These are phyloP conservation scores for Pseudogymnoascus sp. DNA, from an alignment of 2,329 filamentous ascomycete genomes.

Conservation along the genomic window DNA sequence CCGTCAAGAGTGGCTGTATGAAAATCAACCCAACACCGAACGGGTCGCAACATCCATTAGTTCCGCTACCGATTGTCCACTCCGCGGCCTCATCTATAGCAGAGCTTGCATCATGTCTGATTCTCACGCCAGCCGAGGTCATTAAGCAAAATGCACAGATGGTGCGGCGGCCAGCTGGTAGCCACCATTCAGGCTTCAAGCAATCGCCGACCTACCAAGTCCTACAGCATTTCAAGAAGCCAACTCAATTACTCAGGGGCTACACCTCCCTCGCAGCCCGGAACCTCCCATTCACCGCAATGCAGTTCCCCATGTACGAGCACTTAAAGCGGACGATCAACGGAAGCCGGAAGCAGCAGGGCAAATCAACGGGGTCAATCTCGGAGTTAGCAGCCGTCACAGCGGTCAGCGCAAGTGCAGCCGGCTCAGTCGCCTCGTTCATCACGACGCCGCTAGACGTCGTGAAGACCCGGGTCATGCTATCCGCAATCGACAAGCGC, in stretches of 20 bases:
- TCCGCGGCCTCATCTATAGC: constrained; percentile 65
- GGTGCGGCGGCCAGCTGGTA: constrained; percentile 37
- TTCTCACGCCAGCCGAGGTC: constrained; percentile 82
- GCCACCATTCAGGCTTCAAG: constrained; percentile 38
- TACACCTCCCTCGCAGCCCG: constrained; percentile 75
- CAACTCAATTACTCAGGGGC: constrained; percentile 52
- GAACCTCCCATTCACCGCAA: constrained; percentile 78
- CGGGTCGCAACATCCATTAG: constrained; percentile 51
- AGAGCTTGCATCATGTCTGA: constrained; percentile 77
- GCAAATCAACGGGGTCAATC: constrained; percentile 30
- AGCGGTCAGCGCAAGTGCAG: constrained; percentile 62
- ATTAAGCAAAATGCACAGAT: constrained; percentile 94
- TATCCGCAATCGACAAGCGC: constrained; percentile 44
- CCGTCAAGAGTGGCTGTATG: constrained; percentile 56
- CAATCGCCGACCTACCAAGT: constrained; percentile 46
- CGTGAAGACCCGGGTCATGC: constrained; percentile 84
- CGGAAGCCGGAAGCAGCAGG: constrained; percentile 32
- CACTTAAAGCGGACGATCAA: constrained; percentile 49
- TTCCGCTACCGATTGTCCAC: constrained; percentile 65
- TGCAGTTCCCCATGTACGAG: constrained; percentile 87
- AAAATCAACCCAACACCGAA: constrained; percentile 36
- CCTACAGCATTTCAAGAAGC: constrained; percentile 47
- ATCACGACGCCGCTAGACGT: constrained; percentile 87
- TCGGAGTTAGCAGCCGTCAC: constrained; percentile 64
- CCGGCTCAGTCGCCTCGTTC: constrained; percentile 66